Conservation (phyloP, 805 yeast species). For the Kluyveromyces wickerhamii region DNA sequence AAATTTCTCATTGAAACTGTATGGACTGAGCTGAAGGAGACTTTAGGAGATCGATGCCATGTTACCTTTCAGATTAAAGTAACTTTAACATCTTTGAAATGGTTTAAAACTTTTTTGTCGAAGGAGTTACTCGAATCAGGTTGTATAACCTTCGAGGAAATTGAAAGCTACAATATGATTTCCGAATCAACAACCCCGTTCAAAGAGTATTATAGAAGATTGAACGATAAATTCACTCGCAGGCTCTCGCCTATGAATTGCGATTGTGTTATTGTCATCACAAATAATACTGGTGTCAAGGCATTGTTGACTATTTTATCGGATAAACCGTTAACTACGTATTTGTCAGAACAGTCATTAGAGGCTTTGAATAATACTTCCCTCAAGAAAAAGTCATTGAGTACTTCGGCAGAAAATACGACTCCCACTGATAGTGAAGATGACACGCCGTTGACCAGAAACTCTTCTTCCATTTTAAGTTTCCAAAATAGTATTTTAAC, state of each 20-base stretch:
- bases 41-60: slow-evolving; percentile 8
- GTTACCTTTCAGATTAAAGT: slow-evolving; percentile 20
- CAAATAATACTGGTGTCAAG: slow-evolving; percentile 29
- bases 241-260: slow-evolving; percentile 6
- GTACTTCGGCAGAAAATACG: slow-evolving; percentile 1
- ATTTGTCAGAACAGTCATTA: slow-evolving; percentile 24
- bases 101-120: slow-evolving; percentile 26
- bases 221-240: slow-evolving; percentile 20
- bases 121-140: slow-evolving; percentile 12
- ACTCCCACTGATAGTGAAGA: slow-evolving; percentile 11
- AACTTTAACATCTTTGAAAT: slow-evolving; percentile 23
- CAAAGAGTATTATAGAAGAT: slow-evolving; percentile 25
- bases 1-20: slow-evolving; percentile 24
- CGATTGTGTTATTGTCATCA: slow-evolving; percentile 24
- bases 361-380: slow-evolving; percentile 18
- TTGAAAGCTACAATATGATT: slow-evolving; percentile 12
- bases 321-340: slow-evolving; percentile 26
- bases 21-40: slow-evolving; percentile 12
- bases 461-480: slow-evolving; percentile 25
- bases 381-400: slow-evolving; percentile 10
- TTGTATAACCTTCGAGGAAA: slow-evolving; percentile 17
- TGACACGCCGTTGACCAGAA: slow-evolving; percentile 20
- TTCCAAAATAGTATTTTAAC: slow-evolving; percentile 25
- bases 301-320: slow-evolving; percentile 29
- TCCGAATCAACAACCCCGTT: slow-evolving; percentile 23